Base-by-base conservation (phyloP, 345 rosid genomes). In the Linum lewisii region DNA sequence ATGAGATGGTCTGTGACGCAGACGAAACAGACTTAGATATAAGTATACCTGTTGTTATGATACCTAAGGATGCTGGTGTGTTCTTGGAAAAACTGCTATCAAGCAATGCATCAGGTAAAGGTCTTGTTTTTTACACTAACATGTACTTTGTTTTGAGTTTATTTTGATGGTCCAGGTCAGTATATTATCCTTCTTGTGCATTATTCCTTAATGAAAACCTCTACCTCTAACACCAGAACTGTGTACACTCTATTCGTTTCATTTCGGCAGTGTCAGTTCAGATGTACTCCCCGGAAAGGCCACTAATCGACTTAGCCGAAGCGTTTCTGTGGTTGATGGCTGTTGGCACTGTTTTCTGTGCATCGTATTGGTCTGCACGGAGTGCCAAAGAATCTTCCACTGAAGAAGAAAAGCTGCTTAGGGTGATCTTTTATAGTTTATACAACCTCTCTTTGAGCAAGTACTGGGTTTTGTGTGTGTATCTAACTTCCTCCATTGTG, bases 281-380 rank as follows among this genome's bases (percentile, higher is more conserved):
- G 81, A 80, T 94, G 57, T 90, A 94, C 77, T 94, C 99, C 68
- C 99, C 99, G 45, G 65, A 45, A 38, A 76, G 99, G 58, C 96
- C 99, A 6, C 63, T 85, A 21, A 90, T 90, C 63, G 99, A 94
- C 62, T 82, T 90, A 64, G 96, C 99, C 0, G 96, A 94, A 82
- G 97, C 90, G 45, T 90, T 94, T 80, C 76, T 94, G 75, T 94
- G 99, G 99, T 65, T 94, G 68, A 94, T 94, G 95, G 97, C 96
- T 51, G 95, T 94, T 49, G 95, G 95, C 53, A 87, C 96, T 66
- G 85, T 94, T 59, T 66, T 87, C 61, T 84, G 92, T 69, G 96
- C 92, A 34, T 94, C 99, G 51, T 90, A 80, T 72, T 94, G 99
- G 97, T 94, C 97, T 65, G 99, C 97, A 45, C 81, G 95, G 97